Conservation (phyloP, 805 yeast genomes). For the Saccharomycopsis sp. region DNA sequence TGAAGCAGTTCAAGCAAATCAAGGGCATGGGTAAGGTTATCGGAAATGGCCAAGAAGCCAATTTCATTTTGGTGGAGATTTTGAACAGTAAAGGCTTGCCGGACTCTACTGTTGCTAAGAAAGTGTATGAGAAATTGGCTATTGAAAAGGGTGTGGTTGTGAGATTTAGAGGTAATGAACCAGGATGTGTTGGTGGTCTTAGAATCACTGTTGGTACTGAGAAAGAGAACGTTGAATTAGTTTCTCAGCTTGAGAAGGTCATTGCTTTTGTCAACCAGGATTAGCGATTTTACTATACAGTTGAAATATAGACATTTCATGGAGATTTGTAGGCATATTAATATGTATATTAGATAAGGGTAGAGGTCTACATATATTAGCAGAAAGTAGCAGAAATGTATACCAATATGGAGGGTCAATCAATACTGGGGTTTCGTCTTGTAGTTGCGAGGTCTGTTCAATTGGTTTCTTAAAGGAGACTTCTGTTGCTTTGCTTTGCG, state of each 20-base stretch:
- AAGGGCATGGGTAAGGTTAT: constrained; percentile 64
- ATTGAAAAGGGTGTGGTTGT: constrained; percentile 71
- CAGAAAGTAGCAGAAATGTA: not conserved
- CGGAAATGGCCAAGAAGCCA: constrained; percentile 79
- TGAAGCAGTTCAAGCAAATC: constrained; percentile 45
- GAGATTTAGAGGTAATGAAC: constrained; percentile 85
- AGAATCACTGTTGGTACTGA: constrained; percentile 83
- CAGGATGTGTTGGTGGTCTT: constrained; percentile 82
- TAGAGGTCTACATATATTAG: too few relatives aligned
- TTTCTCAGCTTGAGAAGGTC: constrained; percentile 41
- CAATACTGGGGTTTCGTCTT: not conserved
- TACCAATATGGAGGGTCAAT: not conserved
- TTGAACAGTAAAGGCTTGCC: constrained; percentile 58
- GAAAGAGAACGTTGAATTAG: constrained; percentile 58
- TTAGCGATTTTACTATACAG: too few relatives aligned
- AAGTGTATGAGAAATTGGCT: constrained; percentile 66
- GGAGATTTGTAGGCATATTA: not conserved
- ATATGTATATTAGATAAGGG: too few relatives aligned
- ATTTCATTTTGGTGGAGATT: constrained; percentile 72
- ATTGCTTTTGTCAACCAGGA: constrained; percentile 20
- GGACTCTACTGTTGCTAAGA: constrained; percentile 57
- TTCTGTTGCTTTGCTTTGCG: not conserved
- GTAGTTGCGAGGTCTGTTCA: not conserved
- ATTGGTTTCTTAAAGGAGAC: not conserved
- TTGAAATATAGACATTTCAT: too few relatives aligned